These are phyloP conservation scores for Polyplosphaeria fusca DNA, from an alignment of 495 filamentous ascomycete genomes.

Conservation along the genomic window DNA sequence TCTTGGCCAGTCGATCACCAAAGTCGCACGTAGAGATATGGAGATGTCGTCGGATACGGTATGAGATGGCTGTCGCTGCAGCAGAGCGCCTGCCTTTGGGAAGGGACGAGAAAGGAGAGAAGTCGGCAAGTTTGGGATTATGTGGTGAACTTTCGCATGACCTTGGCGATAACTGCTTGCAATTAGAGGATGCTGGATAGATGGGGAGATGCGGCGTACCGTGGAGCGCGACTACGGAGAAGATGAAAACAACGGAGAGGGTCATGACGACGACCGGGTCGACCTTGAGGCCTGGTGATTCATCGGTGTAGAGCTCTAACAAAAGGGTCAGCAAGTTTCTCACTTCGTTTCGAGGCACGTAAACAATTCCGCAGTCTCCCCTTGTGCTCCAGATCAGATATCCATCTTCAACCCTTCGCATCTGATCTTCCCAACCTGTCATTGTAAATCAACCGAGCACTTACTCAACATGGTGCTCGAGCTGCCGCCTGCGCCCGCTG, in stretches of 20 bases:
- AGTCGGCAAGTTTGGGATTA: conserved; percentile 19
- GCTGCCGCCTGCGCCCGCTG: conserved; percentile 91
- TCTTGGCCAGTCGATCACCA: neutral
- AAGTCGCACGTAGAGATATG: neutral
- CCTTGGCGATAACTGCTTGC: conserved; percentile 84
- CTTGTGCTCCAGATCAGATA: too few species aligned
- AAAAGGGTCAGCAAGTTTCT: conserved; percentile 21
- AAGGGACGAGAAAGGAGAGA: neutral
- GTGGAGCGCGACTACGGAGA: conserved; percentile 95
- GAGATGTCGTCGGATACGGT: neutral
- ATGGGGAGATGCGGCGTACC: conserved; percentile 57
- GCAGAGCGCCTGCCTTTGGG: conserved; percentile 17
- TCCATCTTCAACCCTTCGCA: neutral
- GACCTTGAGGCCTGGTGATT: conserved; percentile 92
- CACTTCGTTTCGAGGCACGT: too few species aligned
- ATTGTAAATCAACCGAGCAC: conserved; percentile 41
- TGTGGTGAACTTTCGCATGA: conserved; percentile 84
- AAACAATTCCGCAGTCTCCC: too few species aligned
- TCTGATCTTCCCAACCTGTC: neutral
- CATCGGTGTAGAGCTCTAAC: conserved; percentile 91
- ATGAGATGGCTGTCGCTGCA: conserved; percentile 3
- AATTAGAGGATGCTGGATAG: conserved; percentile 9
- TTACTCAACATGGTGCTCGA: conserved; percentile 95
- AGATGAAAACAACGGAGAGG: conserved; percentile 93
- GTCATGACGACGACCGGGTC: conserved; percentile 96